Evolutionary conservation across 768 basidiomycete species (phyloP).

Genomic region (Galerina sulciceps): DNA sequence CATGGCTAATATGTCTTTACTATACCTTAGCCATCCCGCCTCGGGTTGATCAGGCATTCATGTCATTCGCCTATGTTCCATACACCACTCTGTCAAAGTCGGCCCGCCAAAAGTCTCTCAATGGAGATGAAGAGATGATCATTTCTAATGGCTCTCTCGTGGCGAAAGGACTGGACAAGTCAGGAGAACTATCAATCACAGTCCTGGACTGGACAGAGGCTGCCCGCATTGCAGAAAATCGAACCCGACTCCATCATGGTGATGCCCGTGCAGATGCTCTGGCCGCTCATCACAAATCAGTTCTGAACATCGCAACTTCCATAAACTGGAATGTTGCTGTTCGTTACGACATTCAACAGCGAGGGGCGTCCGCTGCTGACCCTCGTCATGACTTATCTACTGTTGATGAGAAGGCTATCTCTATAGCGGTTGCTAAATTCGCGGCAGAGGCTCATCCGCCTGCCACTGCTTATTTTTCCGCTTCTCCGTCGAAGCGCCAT

Average conservation of each 20-base stretch:
- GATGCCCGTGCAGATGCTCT: slow-evolving; percentile 13
- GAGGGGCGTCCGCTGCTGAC: slow-evolving; percentile 11
- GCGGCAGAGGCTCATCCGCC: background rate
- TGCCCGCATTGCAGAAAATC: background rate
- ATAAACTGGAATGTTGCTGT: slow-evolving; percentile 20
- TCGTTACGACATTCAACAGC: slow-evolving; percentile 27
- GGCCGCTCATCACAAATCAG: slow-evolving; percentile 11
- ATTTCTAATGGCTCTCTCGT: too few relatives aligned
- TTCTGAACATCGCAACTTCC: background rate
- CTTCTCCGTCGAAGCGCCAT: background rate
- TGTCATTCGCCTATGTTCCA: too few relatives aligned
- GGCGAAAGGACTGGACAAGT: too few relatives aligned
- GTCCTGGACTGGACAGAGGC: slow-evolving; percentile 17
- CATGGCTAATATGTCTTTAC: too few relatives aligned
- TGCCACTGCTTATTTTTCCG: background rate
- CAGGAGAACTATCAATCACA: slow-evolving; percentile 8
- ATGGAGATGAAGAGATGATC: too few relatives aligned
- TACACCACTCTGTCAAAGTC: too few relatives aligned
- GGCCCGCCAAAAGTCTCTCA: too few relatives aligned
- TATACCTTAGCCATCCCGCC: too few relatives aligned
- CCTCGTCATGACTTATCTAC: slow-evolving; percentile 20
- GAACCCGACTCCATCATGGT: slow-evolving; percentile 17
- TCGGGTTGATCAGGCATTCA: too few relatives aligned
- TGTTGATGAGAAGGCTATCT: slow-evolving; percentile 1
- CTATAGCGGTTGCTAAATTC: background rate